Conservation (phyloP, 805 yeast genomes). For the Kuraishia cidri region DNA sequence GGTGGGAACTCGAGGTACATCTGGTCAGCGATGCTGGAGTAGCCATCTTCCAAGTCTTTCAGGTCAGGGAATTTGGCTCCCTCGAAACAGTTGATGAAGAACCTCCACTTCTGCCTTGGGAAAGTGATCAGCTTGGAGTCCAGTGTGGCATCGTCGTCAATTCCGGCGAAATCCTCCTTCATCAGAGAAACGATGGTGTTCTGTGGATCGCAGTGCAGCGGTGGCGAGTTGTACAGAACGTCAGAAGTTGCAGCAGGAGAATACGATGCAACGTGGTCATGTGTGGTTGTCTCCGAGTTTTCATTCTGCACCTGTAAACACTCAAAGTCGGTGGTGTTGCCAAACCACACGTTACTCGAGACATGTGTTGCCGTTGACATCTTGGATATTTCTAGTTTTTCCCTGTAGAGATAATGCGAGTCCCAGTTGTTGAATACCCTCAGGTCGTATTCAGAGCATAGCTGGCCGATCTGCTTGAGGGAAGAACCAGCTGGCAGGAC, state of each 20-base stretch:
- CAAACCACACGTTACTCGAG: slow-evolving; percentile 57
- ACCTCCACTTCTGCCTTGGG: slow-evolving; percentile 46
- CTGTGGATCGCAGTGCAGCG: slow-evolving; percentile 38
- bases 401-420: slow-evolving; percentile 58
- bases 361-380: slow-evolving; percentile 76
- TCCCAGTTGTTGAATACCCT: slow-evolving; percentile 53
- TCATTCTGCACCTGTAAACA: slow-evolving; percentile 18
- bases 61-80: slow-evolving; percentile 45
- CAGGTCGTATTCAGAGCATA: slow-evolving; percentile 26
- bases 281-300: background rate
- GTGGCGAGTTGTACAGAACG: slow-evolving; percentile 9
- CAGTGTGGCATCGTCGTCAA: background rate
- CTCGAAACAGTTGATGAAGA: slow-evolving; percentile 51
- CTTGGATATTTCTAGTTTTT: slow-evolving; percentile 71
- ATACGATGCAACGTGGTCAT: too few relatives aligned
- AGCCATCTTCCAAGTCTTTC: slow-evolving; percentile 20
- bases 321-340: slow-evolving; percentile 71
- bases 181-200: slow-evolving; percentile 40
- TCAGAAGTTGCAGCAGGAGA: too few relatives aligned
- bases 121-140: slow-evolving; percentile 29
- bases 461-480: slow-evolving; percentile 13
- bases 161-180: slow-evolving; percentile 13
- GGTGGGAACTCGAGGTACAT: slow-evolving; percentile 62
- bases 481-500: slow-evolving; percentile 13
- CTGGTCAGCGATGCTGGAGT: slow-evolving; percentile 10